A percentile compares a stretch with the other conserved stretches of the same genome.
Conservation (phyloP, 176 grass and related monocot genomes). For the Raddia distichophylla region DNA sequence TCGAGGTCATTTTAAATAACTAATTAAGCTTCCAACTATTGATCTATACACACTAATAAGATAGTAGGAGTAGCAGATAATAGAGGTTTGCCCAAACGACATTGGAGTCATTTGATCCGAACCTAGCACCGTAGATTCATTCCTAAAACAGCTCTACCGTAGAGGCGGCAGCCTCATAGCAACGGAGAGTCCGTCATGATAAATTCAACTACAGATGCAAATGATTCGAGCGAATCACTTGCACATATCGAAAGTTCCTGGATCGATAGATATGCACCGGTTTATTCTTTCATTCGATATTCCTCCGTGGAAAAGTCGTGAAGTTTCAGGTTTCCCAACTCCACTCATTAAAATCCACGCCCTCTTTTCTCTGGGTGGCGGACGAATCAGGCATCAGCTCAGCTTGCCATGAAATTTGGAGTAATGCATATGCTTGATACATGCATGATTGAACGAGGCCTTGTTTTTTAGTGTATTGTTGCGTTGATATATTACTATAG, state of each 20-base stretch:
- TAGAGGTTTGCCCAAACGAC: no score
- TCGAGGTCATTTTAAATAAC: no score
- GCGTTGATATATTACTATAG: no score
- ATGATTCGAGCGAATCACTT: slow-evolving; percentile 19
- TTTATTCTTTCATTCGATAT: background rate
- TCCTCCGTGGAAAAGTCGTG: background rate
- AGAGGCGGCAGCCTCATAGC: background rate
- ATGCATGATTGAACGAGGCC: background rate
- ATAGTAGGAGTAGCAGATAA: no score
- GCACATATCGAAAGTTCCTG: background rate
- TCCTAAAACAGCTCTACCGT: no score
- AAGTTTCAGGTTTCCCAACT: background rate
- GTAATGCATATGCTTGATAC: background rate
- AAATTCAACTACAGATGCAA: background rate
- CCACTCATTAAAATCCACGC: background rate
- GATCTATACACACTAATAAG: no score
- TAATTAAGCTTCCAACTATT: no score
- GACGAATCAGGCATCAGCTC: background rate
- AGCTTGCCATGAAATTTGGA: background rate
- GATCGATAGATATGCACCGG: background rate
- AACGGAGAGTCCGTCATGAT: background rate
- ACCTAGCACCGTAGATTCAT: no score
- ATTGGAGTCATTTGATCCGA: no score
- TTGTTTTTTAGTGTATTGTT: no score
- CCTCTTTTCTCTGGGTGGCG: background rate